A percentile compares a stretch with the other conserved stretches of the same genome.
Conservation (phyloP, 352 stramenopile species). For the Saprolegnia parasitica region DNA sequence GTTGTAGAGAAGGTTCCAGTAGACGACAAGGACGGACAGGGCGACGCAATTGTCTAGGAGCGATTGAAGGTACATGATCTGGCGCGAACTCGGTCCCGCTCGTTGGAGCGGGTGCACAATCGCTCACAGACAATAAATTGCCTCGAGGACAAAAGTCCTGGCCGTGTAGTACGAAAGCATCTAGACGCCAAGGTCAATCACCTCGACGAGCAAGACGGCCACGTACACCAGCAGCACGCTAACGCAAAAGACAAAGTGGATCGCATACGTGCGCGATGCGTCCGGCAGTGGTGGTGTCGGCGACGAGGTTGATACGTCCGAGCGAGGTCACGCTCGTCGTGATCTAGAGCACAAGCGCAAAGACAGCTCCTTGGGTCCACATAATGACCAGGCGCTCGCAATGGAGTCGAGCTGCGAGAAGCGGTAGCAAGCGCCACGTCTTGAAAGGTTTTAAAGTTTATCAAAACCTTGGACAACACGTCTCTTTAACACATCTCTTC, state of each 20-base stretch:
- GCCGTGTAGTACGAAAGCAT: constrained; percentile 29
- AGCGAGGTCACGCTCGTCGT: no score
- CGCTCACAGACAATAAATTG: not conserved
- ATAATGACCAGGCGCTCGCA: no score
- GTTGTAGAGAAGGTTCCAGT: constrained; percentile 21
- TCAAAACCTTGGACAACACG: no score
- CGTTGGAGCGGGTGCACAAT: not conserved
- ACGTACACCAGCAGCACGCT: constrained; percentile 5
- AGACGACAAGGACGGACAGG: constrained; percentile 7
- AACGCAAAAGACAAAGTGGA: constrained; percentile 11
- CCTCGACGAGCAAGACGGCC: constrained; percentile 12
- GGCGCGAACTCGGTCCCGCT: not conserved
- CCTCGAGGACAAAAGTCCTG: constrained; percentile 24
- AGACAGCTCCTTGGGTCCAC: no score
- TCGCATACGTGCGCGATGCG: not conserved
- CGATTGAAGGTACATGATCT: not conserved
- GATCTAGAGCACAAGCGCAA: no score
- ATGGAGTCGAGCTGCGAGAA: no score
- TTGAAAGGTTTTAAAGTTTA: no score
- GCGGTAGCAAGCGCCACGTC: no score
- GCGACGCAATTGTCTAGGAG: constrained; percentile 19
- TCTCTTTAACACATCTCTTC: no score
- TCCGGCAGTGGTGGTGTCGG: no score
- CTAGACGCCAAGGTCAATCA: not conserved
- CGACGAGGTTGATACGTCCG: no score